phyloP scores from a whole-genome alignment of 495 filamentous ascomycete species.

The Cairneyella variabilis region DNA sequence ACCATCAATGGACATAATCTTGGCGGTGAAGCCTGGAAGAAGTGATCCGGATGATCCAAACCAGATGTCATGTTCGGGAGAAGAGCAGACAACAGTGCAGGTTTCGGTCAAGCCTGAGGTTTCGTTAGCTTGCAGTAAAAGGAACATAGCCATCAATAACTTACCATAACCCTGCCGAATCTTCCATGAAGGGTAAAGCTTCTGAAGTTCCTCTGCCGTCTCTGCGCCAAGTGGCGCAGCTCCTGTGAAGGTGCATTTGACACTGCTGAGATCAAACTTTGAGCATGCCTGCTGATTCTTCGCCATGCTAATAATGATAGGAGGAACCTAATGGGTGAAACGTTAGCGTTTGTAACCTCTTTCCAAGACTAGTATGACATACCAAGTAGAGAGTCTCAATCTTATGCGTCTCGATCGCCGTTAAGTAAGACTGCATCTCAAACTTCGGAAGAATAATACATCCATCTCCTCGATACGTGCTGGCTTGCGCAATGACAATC shows the following conservation, averaged over 20 bases:
- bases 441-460: slow-evolving; percentile 83
- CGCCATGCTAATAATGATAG: slow-evolving; percentile 79
- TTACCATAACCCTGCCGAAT: slow-evolving; percentile 81
- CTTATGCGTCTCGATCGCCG: slow-evolving; percentile 68
- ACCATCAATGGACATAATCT: slow-evolving; percentile 69
- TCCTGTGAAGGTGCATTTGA: slow-evolving; percentile 67
- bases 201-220: slow-evolving; percentile 63
- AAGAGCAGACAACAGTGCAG: slow-evolving; percentile 65
- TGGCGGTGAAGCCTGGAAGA: slow-evolving; percentile 61
- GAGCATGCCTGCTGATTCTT: slow-evolving; percentile 58
- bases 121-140: background rate
- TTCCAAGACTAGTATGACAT: slow-evolving; percentile 32
- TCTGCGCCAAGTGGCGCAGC: slow-evolving; percentile 82
- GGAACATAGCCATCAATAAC: slow-evolving; percentile 3
- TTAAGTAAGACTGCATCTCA: slow-evolving; percentile 62
- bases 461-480: slow-evolving; percentile 71
- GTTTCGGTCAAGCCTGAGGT: slow-evolving; percentile 68
- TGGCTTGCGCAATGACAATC: slow-evolving; percentile 68
- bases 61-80: slow-evolving; percentile 61
- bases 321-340: slow-evolving; percentile 64
- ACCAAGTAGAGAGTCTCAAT: slow-evolving; percentile 63
- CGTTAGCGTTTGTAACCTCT: too few species aligned
- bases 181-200: slow-evolving; percentile 59
- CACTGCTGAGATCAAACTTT: slow-evolving; percentile 72
- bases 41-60: slow-evolving; percentile 73